Evolutionary conservation across 345 rosid species (phyloP).

Genomic region (Pelargonium nanum): DNA sequence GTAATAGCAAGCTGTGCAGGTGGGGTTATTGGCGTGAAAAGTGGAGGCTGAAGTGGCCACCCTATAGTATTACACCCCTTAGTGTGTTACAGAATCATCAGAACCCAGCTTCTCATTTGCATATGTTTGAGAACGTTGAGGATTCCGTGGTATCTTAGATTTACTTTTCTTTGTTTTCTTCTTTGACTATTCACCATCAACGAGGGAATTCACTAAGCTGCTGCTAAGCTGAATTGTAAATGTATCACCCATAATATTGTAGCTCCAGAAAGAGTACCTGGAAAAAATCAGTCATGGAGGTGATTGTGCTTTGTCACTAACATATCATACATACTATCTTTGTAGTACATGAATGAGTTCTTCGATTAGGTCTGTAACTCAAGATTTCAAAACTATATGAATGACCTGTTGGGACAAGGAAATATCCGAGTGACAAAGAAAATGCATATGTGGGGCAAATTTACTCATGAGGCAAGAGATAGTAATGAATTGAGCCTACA

Average conservation of each 20-base stretch:
- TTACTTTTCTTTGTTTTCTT: constrained; percentile 54
- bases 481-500: too few relatives aligned
- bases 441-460: too few relatives aligned
- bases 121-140: constrained; percentile 25
- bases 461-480: too few relatives aligned
- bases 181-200: constrained; percentile 40
- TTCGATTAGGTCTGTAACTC: too few relatives aligned
- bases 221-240: constrained; percentile 61
- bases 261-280: neutral
- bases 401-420: too few relatives aligned
- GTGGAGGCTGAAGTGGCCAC: constrained; percentile 53
- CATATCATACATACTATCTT: too few relatives aligned
- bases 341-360: too few relatives aligned
- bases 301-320: too few relatives aligned
- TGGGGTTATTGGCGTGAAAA: constrained; percentile 40
- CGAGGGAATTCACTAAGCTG: constrained; percentile 56
- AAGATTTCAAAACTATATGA: too few relatives aligned
- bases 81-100: constrained; percentile 33
- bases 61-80: constrained; percentile 24
- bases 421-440: too few relatives aligned
- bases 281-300: too few relatives aligned
- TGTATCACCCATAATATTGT: constrained; percentile 49
- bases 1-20: constrained; percentile 27
- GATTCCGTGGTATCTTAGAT: constrained; percentile 33
- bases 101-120: constrained; percentile 30